A percentile compares a stretch with the other conserved stretches of the same genome.
Conservation (phyloP, 805 yeast species). For the Starmerella tilneyi region DNA sequence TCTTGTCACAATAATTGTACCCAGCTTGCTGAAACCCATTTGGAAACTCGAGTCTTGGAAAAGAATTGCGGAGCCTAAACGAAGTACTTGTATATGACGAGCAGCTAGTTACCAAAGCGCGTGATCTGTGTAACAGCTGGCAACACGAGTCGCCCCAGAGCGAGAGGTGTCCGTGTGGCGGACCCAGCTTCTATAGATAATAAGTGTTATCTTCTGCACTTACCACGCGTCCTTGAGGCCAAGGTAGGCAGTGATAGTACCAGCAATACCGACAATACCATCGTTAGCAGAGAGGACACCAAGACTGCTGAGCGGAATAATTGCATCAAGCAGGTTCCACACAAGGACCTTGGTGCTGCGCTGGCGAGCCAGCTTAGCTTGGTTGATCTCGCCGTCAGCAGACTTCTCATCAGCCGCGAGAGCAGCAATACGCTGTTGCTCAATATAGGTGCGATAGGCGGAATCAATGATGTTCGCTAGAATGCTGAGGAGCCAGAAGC, state of each 20-base stretch:
- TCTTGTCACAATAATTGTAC: no score
- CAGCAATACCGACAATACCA: constrained; percentile 74
- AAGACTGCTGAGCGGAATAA: constrained; percentile 65
- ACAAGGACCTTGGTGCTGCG: constrained; percentile 36
- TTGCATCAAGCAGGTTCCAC: constrained; percentile 66
- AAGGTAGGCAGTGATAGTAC: constrained; percentile 66
- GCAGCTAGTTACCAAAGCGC: no score
- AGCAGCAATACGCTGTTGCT: constrained; percentile 31
- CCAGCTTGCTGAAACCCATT: no score
- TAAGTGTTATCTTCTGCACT: not conserved
- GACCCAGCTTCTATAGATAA: no score
- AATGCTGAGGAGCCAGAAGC: constrained; percentile 68
- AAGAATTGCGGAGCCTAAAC: no score
- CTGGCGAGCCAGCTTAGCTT: constrained; percentile 23
- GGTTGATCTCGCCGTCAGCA: constrained; percentile 39
- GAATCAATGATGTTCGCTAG: constrained; percentile 53
- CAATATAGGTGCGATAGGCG: constrained; percentile 43
- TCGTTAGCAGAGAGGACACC: constrained; percentile 54
- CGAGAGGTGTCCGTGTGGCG: no score
- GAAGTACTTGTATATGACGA: no score
- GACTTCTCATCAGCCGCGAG: constrained; percentile 23
- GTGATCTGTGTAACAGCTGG: no score
- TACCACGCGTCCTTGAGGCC: constrained; percentile 41
- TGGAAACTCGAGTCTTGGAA: no score
- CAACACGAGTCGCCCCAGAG: no score